Percentiles rank a stretch among this genome's conserved stretches.
Conservation (phyloP, 2,329 filamentous ascomycete species). For the Plenodomus lindquistii region DNA sequence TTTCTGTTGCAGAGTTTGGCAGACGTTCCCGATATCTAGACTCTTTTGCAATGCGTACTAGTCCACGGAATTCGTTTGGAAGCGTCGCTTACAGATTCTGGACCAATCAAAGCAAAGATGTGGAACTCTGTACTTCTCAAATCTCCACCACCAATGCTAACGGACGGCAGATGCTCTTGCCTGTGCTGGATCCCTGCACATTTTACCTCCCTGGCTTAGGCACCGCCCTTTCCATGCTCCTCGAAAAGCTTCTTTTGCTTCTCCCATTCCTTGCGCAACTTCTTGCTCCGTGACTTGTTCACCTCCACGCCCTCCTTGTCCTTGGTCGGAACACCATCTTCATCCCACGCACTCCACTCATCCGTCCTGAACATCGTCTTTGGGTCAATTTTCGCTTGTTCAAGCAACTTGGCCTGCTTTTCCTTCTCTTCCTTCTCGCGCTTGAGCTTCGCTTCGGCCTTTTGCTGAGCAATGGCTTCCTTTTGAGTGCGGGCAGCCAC, state of each 20-base stretch:
- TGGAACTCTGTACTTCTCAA: no score
- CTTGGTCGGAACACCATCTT: slow-evolving; percentile 76
- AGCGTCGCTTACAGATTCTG: no score
- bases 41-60: no score
- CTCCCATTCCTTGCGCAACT: slow-evolving; percentile 86
- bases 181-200: no score
- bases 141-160: no score
- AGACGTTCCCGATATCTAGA: no score
- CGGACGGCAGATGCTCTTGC: no score
- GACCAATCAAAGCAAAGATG: no score
- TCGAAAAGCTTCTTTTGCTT: slow-evolving; percentile 85
- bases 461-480: slow-evolving; percentile 51
- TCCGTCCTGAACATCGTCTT: slow-evolving; percentile 61
- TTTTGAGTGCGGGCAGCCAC: slow-evolving; percentile 58
- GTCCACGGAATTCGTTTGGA: no score
- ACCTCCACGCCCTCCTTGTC: slow-evolving; percentile 78
- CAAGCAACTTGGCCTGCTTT: slow-evolving; percentile 58
- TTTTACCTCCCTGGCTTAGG: no score
- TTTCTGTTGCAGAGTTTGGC: no score
- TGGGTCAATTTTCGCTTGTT: slow-evolving; percentile 62
- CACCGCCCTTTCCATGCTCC: slow-evolving; percentile 17
- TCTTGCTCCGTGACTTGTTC: slow-evolving; percentile 78
- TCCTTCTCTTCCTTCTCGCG: slow-evolving; percentile 64
- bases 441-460: slow-evolving; percentile 51
- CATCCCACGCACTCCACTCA: slow-evolving; percentile 79